Conservation (phyloP, 2,329 filamentous ascomycete species). For the Geoglossum cookeanum region DNA sequence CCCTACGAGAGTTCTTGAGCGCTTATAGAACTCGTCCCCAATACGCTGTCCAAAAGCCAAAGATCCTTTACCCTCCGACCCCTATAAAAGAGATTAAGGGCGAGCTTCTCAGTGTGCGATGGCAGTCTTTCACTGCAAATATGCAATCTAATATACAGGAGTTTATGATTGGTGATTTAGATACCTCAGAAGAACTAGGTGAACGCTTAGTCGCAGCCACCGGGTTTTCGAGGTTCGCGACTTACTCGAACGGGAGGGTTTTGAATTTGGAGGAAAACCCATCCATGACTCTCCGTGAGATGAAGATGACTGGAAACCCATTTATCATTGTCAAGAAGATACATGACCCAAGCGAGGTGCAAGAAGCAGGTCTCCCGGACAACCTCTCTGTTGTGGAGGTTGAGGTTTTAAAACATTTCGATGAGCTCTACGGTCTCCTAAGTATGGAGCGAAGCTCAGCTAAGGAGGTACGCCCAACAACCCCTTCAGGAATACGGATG, state of each 20-base stretch:
- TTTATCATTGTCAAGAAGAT: constrained; percentile 6
- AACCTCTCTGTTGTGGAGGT: constrained; percentile 43
- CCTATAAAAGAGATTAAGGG: constrained; percentile 35
- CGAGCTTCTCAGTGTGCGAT: constrained; percentile 46
- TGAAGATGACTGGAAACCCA: constrained; percentile 28
- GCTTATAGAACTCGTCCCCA: constrained; percentile 32
- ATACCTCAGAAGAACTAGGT: constrained; percentile 51
- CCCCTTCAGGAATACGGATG: constrained; percentile 5
- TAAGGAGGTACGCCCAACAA: constrained; percentile 33
- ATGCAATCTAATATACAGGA: constrained; percentile 39
- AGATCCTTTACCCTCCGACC: not conserved
- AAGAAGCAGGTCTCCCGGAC: constrained; percentile 15
- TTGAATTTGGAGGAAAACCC: constrained; percentile 41
- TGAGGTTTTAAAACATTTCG: constrained; percentile 65
- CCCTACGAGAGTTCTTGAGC: constrained; percentile 47
- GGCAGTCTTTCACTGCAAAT: constrained; percentile 51
- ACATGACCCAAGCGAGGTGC: constrained; percentile 6
- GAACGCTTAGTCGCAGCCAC: constrained; percentile 48
- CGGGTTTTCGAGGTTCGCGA: constrained; percentile 55
- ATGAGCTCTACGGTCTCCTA: constrained; percentile 66
- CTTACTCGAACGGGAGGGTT: constrained; percentile 51
- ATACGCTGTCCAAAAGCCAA: constrained; percentile 28
- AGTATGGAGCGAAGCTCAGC: constrained; percentile 38
- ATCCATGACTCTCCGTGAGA: constrained; percentile 44
- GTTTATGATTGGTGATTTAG: constrained; percentile 47